A percentile compares a stretch with the other conserved stretches of the same genome.
phyloP scores from a whole-genome alignment of 179 eudicot genomes.

The Heliamphora ciliata region DNA sequence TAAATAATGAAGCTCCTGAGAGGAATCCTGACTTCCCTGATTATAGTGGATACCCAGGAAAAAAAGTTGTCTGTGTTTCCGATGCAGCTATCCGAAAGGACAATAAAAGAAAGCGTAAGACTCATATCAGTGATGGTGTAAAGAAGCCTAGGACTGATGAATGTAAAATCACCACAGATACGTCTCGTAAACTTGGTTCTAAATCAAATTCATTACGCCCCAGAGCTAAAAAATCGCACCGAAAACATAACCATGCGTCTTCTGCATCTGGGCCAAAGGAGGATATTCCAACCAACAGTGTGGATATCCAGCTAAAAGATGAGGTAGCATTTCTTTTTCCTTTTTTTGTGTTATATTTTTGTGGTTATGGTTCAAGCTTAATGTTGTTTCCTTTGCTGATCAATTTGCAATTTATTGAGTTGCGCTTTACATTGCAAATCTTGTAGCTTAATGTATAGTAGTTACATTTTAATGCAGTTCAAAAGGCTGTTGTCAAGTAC shows the following conservation, averaged over 20 bases:
- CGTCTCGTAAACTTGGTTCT: constrained; percentile 25
- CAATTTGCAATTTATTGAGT: constrained; percentile 13
- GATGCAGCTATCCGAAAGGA: constrained; percentile 17
- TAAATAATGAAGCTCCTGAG: background rate
- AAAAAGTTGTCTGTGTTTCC: constrained; percentile 12
- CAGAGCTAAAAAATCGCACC: constrained; percentile 33
- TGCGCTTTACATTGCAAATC: background rate
- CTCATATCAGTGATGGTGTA: constrained; percentile 22
- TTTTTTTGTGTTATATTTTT: background rate
- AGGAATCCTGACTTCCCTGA: background rate
- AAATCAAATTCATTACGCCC: constrained; percentile 24
- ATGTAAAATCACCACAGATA: constrained; percentile 25
- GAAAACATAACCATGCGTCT: constrained; percentile 32
- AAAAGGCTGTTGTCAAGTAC: constrained; percentile 1
- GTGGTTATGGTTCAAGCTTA: constrained; percentile 16
- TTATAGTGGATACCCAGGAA: background rate
- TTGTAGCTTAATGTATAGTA: background rate
- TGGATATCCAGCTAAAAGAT: constrained; percentile 28
- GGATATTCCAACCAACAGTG: constrained; percentile 28
- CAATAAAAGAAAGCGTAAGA: constrained; percentile 48
- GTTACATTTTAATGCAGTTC: constrained; percentile 2
- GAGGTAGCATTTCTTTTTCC: constrained; percentile 39
- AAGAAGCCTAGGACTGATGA: constrained; percentile 36
- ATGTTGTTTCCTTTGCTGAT: constrained; percentile 23
- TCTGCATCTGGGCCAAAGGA: constrained; percentile 29